Evolutionary conservation across 2,329 filamentous ascomycete genomes (phyloP).

Genomic region (Beauveria sp.): DNA sequence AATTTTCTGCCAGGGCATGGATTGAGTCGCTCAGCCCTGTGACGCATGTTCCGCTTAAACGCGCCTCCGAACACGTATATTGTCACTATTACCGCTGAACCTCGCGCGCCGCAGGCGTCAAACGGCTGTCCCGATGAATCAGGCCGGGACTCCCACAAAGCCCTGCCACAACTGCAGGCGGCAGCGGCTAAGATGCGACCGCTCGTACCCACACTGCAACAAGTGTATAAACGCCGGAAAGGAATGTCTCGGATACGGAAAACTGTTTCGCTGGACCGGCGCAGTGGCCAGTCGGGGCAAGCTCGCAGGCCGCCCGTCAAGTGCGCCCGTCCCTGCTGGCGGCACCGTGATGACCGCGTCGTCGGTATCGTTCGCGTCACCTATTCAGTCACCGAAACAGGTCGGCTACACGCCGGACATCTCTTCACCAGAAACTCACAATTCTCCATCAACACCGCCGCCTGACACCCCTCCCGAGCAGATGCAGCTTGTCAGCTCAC

Average conservation of each 20-base stretch:
- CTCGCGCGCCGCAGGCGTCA: not conserved
- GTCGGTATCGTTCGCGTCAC: not conserved
- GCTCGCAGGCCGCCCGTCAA: slow-evolving; percentile 32
- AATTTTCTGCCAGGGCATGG: not conserved
- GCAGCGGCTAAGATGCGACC: slow-evolving; percentile 45
- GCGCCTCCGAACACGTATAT: not conserved
- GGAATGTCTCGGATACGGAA: slow-evolving; percentile 47
- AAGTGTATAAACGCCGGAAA: slow-evolving; percentile 41
- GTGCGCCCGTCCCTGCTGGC: slow-evolving; percentile 19
- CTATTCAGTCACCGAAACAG: not conserved
- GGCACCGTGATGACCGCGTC: not conserved
- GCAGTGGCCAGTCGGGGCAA: slow-evolving; percentile 36
- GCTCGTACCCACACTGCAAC: slow-evolving; percentile 41
- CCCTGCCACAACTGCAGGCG: slow-evolving; percentile 48
- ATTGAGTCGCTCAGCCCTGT: not conserved
- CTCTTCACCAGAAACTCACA: not conserved
- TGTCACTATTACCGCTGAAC: not conserved
- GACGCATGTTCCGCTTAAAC: not conserved
- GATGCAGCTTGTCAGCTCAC: slow-evolving; percentile 22
- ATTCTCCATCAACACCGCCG: not conserved
- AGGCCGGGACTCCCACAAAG: slow-evolving; percentile 22
- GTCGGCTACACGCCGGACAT: not conserved
- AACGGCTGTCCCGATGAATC: slow-evolving; percentile 2
- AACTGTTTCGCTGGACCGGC: slow-evolving; percentile 45
- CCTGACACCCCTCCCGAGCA: not conserved